Evolutionary conservation across 768 basidiomycete species (phyloP).

Genomic region (Lyophyllum decastes): DNA sequence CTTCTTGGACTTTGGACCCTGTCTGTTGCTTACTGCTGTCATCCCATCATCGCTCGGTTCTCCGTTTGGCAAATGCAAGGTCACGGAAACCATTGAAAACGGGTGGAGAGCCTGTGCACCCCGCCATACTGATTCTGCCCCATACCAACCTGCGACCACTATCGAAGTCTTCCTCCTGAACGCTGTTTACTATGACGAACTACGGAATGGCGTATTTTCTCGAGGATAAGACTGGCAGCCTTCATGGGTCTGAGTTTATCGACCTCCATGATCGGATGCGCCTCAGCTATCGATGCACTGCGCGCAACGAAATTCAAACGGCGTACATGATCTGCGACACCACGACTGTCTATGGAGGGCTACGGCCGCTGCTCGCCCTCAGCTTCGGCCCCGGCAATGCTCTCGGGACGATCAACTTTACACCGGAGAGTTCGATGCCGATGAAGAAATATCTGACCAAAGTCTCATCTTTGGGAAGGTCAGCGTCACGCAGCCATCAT

Average conservation of each 20-base stretch:
- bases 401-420: conserved; percentile 54
- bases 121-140: not conserved
- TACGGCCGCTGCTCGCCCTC: conserved; percentile 45
- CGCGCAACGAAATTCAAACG: conserved; percentile 38
- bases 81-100: not conserved
- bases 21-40: not conserved
- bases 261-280: conserved; percentile 66
- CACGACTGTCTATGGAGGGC: conserved; percentile 25
- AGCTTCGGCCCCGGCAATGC: conserved; percentile 51
- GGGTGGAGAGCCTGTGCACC: not conserved
- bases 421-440: conserved; percentile 30
- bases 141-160: not conserved
- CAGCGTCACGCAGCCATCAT: conserved; percentile 10
- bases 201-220: conserved; percentile 65
- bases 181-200: conserved; percentile 32
- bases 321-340: conserved; percentile 58
- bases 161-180: not conserved
- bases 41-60: not conserved
- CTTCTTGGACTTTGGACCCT: not conserved
- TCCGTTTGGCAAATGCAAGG: conserved; percentile 10
- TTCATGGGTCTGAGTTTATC: conserved; percentile 56
- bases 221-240: conserved; percentile 59
- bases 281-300: conserved; percentile 50
- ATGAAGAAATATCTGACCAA: conserved; percentile 59
- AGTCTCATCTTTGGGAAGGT: conserved; percentile 43